A percentile compares a stretch with the other conserved stretches of the same genome.
Conservation (phyloP, 805 yeast genomes). For the Suhomyces emberorum region DNA sequence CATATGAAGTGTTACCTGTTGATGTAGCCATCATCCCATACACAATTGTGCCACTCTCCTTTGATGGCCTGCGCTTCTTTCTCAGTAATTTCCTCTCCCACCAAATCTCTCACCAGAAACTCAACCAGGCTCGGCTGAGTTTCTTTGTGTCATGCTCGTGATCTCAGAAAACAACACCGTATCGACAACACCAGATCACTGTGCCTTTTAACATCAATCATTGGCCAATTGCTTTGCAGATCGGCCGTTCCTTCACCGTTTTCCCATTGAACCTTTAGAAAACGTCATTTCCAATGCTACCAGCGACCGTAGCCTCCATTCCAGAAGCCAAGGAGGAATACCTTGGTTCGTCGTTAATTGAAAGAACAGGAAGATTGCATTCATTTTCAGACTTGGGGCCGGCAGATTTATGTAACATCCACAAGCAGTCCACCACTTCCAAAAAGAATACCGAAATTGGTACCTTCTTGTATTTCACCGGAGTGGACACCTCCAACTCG, state of each 20-base stretch:
- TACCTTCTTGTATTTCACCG: constrained; percentile 70
- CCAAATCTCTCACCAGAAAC: not conserved
- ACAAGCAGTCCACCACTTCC: constrained; percentile 39
- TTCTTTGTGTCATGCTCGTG: constrained; percentile 1
- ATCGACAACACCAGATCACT: not conserved
- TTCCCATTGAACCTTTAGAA: not conserved
- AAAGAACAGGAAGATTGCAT: constrained; percentile 58
- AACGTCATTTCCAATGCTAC: constrained; percentile 29
- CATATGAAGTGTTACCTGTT: no score
- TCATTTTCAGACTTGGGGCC: constrained; percentile 69
- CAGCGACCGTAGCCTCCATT: constrained; percentile 56
- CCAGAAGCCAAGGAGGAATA: constrained; percentile 59
- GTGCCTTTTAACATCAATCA: no score
- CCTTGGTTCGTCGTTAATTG: constrained; percentile 57
- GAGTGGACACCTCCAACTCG: constrained; percentile 71
- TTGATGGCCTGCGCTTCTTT: no score
- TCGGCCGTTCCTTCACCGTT: not conserved
- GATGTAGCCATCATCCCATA: no score
- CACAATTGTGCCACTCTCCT: no score
- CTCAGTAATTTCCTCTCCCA: no score
- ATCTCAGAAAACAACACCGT: constrained; percentile 1
- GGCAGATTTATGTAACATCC: constrained; percentile 57
- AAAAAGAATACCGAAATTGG: constrained; percentile 52
- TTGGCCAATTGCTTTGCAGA: constrained; percentile 2
- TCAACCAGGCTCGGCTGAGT: not conserved